Percentiles rank a stretch among this genome's conserved stretches.
phyloP scores from a whole-genome alignment of 1,284 basidiomycete species.

The Cronartium ribicola region DNA sequence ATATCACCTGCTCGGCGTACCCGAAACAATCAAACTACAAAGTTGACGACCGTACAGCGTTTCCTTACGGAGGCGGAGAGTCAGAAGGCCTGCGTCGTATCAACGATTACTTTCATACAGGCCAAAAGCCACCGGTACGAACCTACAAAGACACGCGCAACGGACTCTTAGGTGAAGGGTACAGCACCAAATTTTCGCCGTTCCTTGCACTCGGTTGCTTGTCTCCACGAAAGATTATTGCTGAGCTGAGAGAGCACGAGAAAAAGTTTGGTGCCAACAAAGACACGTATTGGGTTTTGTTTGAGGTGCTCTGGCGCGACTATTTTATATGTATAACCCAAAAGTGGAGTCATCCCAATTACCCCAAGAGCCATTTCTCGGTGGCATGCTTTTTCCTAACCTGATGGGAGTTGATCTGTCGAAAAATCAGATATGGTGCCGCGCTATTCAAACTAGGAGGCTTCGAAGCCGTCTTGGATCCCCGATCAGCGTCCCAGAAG shows the following conservation, averaged over 20 bases:
- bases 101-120: conserved; percentile 53
- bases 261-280: conserved; percentile 51
- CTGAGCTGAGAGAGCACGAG: conserved; percentile 52
- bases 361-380: neutral
- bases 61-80: conserved; percentile 56
- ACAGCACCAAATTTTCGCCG: conserved; percentile 58
- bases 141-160: conserved; percentile 60
- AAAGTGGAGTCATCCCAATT: conserved; percentile 46
- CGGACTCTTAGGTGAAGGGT: conserved; percentile 57
- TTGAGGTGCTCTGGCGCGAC: conserved; percentile 60
- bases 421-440: conserved; percentile 50
- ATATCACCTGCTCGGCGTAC: conserved; percentile 46
- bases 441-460: conserved; percentile 55
- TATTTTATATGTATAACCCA: conserved; percentile 57
- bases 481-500: conserved; percentile 52
- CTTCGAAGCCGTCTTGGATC: conserved; percentile 55
- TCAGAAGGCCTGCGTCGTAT: conserved; percentile 53
- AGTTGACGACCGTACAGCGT: conserved; percentile 50
- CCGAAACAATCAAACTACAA: conserved; percentile 9
- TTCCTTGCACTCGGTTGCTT: conserved; percentile 57
- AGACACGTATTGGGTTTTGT: conserved; percentile 55
- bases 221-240: conserved; percentile 55
- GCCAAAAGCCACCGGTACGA: conserved; percentile 51
- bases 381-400: neutral
- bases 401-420: neutral